Base-by-base conservation (phyloP, 73 alveolate genomes). In the Tetrahymena elliotti region DNA sequence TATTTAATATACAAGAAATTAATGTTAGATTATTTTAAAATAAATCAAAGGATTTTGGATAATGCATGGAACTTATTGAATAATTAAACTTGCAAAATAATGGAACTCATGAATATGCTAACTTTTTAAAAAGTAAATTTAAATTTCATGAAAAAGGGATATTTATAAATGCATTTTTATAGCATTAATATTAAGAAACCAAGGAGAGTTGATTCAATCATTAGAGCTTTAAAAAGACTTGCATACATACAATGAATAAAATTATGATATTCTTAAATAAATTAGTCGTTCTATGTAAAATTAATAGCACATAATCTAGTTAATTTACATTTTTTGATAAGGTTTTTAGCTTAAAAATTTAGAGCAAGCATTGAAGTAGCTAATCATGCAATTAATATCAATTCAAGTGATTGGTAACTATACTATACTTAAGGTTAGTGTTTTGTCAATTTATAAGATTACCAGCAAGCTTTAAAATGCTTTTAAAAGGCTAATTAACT, bases 121-220 rank as follows among this genome's bases (percentile, higher is more conserved):
- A 94, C 84, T 47, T 84, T 37, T 84, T 94, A 47, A 35, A 94
- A 94, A 92, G 95, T 68, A 68, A 31, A 27, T 2, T 68, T 68
- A 11, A n/a, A 27, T 18, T 53, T 53, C 7, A n/a, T 0, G 11
- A 68, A 68, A n/a, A 68, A 27, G 34, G 22, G n/a, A 68, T 68
- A 1, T 68, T 31, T 68, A 1, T n/a, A 68, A 68, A 93, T 97
- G 82, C 36, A 94, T 95, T 53, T 97, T 96, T 24, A 97, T 96
- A 96, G 99, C 98, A 40, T 94, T 98, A 93, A 98, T 98, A 20
- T 95, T 96, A 35, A 95, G 99, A 47, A 97, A 97, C 93, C 95
- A 97, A 18, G 99, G 99, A 1, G 95, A 97, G 82, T 94, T 98
- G 38, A 97, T 97, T 38, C 98, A 98, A 84, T 96, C 99, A 88